Percentiles rank a stretch among this genome's conserved stretches.
These are phyloP conservation scores for Nicotiana undulata DNA, from an alignment of 257 asterid species.

Conservation along the genomic window DNA sequence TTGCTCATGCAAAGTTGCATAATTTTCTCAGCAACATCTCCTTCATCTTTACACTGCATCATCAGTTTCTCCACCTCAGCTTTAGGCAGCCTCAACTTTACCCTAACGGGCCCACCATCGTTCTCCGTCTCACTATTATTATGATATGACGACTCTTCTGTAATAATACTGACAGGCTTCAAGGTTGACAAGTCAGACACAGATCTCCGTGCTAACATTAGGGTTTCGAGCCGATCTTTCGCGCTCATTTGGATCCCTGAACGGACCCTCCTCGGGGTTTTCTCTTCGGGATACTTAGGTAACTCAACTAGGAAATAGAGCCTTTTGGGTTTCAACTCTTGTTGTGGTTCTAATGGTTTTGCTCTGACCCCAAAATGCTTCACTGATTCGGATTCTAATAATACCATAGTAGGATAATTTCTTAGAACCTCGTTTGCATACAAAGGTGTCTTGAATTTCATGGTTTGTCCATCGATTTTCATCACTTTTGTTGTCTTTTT, in stretches of 20 bases:
- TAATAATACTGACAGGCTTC: slow-evolving; percentile 44
- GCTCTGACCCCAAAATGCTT: slow-evolving; percentile 76
- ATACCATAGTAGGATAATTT: slow-evolving; percentile 50
- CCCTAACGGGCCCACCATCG: slow-evolving; percentile 29
- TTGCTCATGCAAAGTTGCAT: slow-evolving; percentile 41
- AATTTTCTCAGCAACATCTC: slow-evolving; percentile 61
- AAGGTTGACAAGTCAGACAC: slow-evolving; percentile 57
- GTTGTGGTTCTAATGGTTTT: slow-evolving; percentile 69
- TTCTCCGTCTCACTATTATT: neutral
- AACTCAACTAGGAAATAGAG: slow-evolving; percentile 74
- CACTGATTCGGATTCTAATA: slow-evolving; percentile 75
- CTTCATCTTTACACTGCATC: slow-evolving; percentile 54
- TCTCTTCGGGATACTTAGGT: slow-evolving; percentile 51
- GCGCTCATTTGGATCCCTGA: slow-evolving; percentile 95
- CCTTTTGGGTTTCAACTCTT: slow-evolving; percentile 60
- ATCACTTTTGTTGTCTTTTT: slow-evolving; percentile 57
- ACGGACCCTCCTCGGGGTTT: slow-evolving; percentile 52
- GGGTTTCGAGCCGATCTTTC: slow-evolving; percentile 83
- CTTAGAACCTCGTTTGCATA: slow-evolving; percentile 56
- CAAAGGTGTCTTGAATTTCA: slow-evolving; percentile 54
- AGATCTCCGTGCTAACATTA: slow-evolving; percentile 76
- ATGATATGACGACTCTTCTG: neutral
- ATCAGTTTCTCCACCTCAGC: slow-evolving; percentile 74
- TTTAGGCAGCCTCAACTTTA: slow-evolving; percentile 64
- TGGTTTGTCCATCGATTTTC: slow-evolving; percentile 69